Conservation (phyloP, 1,284 basidiomycete genomes). For the Puccinia horiana region DNA sequence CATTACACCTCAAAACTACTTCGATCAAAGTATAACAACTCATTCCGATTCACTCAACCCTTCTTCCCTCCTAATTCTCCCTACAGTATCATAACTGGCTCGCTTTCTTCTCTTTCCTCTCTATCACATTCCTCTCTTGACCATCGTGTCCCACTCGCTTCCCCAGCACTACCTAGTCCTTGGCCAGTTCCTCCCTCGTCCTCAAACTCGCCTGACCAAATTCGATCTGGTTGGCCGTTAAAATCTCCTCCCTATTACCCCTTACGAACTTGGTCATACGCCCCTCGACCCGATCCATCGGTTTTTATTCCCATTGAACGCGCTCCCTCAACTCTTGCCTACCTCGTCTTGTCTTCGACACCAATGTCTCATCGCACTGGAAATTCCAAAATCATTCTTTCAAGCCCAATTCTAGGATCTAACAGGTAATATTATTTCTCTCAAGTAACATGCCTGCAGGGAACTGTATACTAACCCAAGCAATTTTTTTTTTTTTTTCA, state of each 20-base stretch:
- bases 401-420: background rate
- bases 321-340: constrained; percentile 7
- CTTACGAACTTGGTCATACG: constrained; percentile 11
- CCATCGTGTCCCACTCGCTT: background rate
- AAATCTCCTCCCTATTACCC: constrained; percentile 23
- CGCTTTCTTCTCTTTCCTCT: background rate
- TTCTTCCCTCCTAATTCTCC: no score
- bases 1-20: background rate
- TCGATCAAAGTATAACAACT: background rate
- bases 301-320: background rate
- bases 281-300: background rate
- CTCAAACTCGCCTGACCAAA: background rate
- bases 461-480: no score
- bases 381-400: background rate
- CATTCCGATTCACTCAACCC: background rate
- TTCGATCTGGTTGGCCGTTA: background rate
- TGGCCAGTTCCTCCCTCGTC: constrained; percentile 27
- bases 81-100: no score
- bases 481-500: background rate
- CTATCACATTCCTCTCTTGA: background rate
- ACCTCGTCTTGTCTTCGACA: background rate
- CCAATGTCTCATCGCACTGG: background rate
- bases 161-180: background rate
- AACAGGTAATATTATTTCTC: background rate
- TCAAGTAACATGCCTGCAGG: no score